These are phyloP conservation scores for Ganoderma boninense DNA, from an alignment of 1,284 basidiomycete genomes.

Conservation along the genomic window DNA sequence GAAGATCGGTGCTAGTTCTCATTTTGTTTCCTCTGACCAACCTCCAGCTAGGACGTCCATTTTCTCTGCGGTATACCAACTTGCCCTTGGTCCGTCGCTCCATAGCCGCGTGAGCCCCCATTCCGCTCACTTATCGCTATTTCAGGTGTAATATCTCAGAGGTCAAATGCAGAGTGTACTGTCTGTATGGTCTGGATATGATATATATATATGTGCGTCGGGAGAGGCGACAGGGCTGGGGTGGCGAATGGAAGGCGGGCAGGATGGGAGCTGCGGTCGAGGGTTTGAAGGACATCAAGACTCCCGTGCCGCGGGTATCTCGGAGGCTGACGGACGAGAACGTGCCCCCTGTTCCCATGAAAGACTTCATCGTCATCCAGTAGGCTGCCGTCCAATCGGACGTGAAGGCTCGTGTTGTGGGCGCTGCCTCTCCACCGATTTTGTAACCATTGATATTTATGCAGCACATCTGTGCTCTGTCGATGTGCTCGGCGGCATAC, in stretches of 20 bases:
- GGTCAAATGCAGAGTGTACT: too few relatives aligned
- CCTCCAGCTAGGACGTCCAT: too few relatives aligned
- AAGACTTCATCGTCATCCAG: not conserved
- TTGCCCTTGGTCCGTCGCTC: too few relatives aligned
- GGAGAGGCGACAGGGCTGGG: conserved; percentile 43
- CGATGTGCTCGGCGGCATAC: not conserved
- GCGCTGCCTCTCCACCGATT: not conserved
- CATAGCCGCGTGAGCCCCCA: too few relatives aligned
- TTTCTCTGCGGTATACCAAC: too few relatives aligned
- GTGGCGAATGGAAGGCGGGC: conserved; percentile 39
- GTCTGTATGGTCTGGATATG: too few relatives aligned
- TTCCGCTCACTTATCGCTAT: too few relatives aligned
- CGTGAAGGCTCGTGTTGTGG: not conserved
- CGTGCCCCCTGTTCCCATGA: not conserved
- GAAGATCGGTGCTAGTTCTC: too few relatives aligned
- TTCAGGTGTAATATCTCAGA: too few relatives aligned
- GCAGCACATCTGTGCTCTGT: not conserved
- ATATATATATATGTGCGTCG: too few relatives aligned
- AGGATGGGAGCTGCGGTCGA: conserved; percentile 34
- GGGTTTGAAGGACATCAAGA: conserved; percentile 33
- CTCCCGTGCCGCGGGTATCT: conserved; percentile 10
- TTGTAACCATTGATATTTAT: not conserved
- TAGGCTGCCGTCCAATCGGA: not conserved
- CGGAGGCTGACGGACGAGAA: not conserved
- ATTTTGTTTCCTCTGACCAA: too few relatives aligned